Evolutionary conservation across 768 basidiomycete species (phyloP), one percentile per base, ranked within the genome.

Genomic region (Tulasnella sp.): DNA sequence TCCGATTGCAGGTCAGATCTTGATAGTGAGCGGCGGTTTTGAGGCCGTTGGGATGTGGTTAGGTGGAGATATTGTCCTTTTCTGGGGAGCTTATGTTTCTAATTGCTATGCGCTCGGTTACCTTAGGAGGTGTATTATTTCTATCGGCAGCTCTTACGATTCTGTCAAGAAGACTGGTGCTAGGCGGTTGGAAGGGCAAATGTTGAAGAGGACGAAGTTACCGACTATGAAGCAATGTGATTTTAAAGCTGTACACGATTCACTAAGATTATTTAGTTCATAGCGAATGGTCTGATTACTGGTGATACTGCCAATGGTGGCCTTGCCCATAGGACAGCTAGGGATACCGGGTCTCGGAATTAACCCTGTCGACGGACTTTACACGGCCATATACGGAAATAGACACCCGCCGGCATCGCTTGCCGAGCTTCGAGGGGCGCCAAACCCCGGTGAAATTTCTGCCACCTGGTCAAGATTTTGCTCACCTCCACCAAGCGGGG

Each of bases 1-100:
- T 24, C 81, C 81, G 34, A 81, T 81, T 44, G 74, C 81, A n/a
- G 81, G 81, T 14, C 77, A 71, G 31, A 80, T 81, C 74, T 62
- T 80, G 18, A 58, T 31, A 62, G 42, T 36, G 16, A 48, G 42
- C 27, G 74, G 78, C 6, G 77, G 77, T 1, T 81, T 81, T 48
- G 34, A 79, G 21, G 79, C 46, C 34, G 62, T 72, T 24, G 80
- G 80, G 34, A 62, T 19, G 16, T 81, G 74, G 36, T 80, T 79
- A 5, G 80, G 80, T 81, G 46, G 38, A 9, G 12, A 48, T 8
- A n/a, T 48, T 34, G 27, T 16, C 14, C 14, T 1, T 44, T 16
- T 12, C 44, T 18, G 1, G 3, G 14, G 39, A 42, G 14, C 27
- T n/a, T 36, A 36, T 38, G 31, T 36, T 31, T 4, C 31, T 42